Base-by-base conservation (phyloP, 192 early-diverging fungal genomes). In the Coemansia sp. region DNA sequence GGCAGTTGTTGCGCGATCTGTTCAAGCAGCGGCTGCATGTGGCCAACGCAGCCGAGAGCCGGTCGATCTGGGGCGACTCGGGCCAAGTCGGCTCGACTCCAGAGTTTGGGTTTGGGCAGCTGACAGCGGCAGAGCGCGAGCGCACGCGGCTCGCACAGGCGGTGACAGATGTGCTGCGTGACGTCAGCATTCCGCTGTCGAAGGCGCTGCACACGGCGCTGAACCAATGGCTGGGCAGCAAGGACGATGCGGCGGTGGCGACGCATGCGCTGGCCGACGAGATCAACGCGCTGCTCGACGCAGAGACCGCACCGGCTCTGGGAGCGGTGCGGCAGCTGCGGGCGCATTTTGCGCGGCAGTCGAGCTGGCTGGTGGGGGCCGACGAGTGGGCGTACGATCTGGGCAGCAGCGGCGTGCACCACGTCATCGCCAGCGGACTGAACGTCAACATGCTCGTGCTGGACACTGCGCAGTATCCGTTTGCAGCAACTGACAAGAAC, bases 381-480 rank as follows among this genome's bases (percentile, higher is more conserved):
- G 95, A 96, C 67, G 70, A 80, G 22, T 90, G 94, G 86, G 81
- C 92, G 37, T 91, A 90, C 77, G 94, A 96, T 79, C 75, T 96
- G 62, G 93, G 91, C 41, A 83, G 84, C 82, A 90, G 88, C 66
- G 93, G 93, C 58, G 88, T 98, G 51, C 94, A 98, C 81, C 92
- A 95, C 65, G 88, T 95, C 21, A 86, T 98, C 45, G 78, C 92
- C 21, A 89, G 87, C 56, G 86, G 88, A 11, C 84, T 92, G 43
- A 88, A 94, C 76, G 82, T 98, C 69, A 96, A 95, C 75, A 86
- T 98, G 79, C 81, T 98, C 37, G 88, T 96, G 45, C 83, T 98
- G 49, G 95, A 98, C 66, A 94, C 93, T 0, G 84, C 88, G 57
- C 83, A 89, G 32, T 94, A 97, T 65, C 86, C 89, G 14, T 72